Percentiles rank a stretch among this genome's conserved stretches.
phyloP scores from a whole-genome alignment of 2,329 filamentous ascomycete species.

The Aphanocladium album region DNA sequence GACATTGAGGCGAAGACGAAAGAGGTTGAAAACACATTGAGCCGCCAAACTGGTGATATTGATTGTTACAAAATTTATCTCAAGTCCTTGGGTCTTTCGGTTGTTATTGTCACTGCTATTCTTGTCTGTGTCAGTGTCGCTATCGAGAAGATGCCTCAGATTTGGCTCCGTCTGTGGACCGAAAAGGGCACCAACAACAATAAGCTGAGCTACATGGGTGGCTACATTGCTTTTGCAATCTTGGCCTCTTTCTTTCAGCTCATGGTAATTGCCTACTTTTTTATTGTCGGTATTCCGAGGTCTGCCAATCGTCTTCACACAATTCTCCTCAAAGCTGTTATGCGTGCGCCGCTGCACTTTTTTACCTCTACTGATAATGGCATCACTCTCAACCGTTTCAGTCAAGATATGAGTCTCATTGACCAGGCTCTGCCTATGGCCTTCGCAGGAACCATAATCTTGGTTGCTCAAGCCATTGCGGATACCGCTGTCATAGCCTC shows the following conservation, averaged over 20 bases:
- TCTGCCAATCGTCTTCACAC: slow-evolving; percentile 21
- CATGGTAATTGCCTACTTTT: slow-evolving; percentile 19
- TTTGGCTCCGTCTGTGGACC: slow-evolving; percentile 25
- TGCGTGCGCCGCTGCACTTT: slow-evolving; percentile 35
- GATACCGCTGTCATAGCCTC: slow-evolving; percentile 32
- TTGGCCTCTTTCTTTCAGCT: slow-evolving; percentile 16
- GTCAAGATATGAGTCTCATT: slow-evolving; percentile 38
- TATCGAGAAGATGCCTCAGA: slow-evolving; percentile 22
- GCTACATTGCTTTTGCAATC: slow-evolving; percentile 21
- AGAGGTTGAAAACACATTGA: slow-evolving; percentile 19
- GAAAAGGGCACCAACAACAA: slow-evolving; percentile 19
- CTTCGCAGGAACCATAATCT: slow-evolving; percentile 24
- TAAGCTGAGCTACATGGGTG: slow-evolving; percentile 19
- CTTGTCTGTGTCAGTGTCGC: slow-evolving; percentile 14
- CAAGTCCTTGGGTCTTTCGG: slow-evolving; percentile 21
- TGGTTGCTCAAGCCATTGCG: slow-evolving; percentile 4
- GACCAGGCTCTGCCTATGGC: slow-evolving; percentile 34
- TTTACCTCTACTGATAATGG: slow-evolving; percentile 38
- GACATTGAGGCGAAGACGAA: not conserved
- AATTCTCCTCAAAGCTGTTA: slow-evolving; percentile 20
- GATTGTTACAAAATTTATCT: slow-evolving; percentile 26
- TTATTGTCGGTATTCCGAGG: slow-evolving; percentile 19
- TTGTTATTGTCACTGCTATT: slow-evolving; percentile 17
- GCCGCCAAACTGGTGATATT: slow-evolving; percentile 24
- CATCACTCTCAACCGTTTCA: slow-evolving; percentile 38